Evolutionary conservation across 352 stramenopile genomes (phyloP).

Genomic region (Achlya hypogyna): DNA sequence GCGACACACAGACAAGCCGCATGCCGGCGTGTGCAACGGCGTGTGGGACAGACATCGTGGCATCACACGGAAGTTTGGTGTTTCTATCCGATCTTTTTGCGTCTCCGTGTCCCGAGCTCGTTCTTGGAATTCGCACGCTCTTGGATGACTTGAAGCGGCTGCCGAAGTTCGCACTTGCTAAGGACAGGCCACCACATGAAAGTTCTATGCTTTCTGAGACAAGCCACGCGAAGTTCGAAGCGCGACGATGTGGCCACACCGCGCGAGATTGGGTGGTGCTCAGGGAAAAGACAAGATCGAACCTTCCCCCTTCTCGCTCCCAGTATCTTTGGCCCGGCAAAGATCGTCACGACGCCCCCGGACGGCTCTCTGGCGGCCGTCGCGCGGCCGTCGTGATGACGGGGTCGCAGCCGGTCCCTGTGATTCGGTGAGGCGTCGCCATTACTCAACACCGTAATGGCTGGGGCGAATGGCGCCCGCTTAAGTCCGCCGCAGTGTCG

Average conservation of each 20-base stretch:
- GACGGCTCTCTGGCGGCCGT: too few species aligned
- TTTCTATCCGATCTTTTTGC: not conserved
- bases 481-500: conserved; percentile 2
- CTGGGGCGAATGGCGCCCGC: too few species aligned
- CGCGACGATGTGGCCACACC: conserved; percentile 1
- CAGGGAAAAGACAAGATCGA: not conserved
- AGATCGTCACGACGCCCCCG: too few species aligned
- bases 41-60: not conserved
- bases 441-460: not conserved
- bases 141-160: not conserved
- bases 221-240: conserved; percentile 1
- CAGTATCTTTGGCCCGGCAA: too few species aligned
- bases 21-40: not conserved
- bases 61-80: too few species aligned
- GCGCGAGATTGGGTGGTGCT: not conserved
- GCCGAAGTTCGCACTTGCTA: not conserved
- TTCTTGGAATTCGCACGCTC: not conserved
- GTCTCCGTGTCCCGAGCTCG: too few species aligned
- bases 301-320: too few species aligned
- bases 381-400: too few species aligned
- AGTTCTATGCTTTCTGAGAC: not conserved
- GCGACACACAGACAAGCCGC: too few species aligned
- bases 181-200: not conserved
- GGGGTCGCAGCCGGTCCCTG: too few species aligned
- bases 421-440: too few species aligned